A percentile compares a stretch with the other conserved stretches of the same genome.
phyloP scores from a whole-genome alignment of 768 basidiomycete genomes.

The Zangia roseola region DNA sequence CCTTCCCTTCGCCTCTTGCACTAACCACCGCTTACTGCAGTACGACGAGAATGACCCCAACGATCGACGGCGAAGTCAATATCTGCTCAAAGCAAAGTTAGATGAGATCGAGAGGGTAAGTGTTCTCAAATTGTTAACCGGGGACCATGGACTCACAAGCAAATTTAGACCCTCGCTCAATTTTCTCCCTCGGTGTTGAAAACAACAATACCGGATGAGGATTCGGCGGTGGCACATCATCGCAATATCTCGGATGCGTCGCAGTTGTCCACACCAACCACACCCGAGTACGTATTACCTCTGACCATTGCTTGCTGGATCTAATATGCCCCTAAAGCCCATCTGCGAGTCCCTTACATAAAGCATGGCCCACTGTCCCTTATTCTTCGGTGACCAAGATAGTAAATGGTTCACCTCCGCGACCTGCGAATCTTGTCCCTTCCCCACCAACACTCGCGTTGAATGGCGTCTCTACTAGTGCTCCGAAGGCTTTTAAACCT shows the following conservation, averaged over 20 bases:
- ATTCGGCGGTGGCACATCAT: slow-evolving; percentile 20
- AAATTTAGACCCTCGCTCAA: slow-evolving; percentile 55
- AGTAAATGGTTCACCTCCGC: slow-evolving; percentile 20
- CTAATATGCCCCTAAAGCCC: slow-evolving; percentile 11
- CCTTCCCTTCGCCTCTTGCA: background rate
- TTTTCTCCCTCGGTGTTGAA: slow-evolving; percentile 55
- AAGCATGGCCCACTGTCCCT: slow-evolving; percentile 46
- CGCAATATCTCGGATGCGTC: slow-evolving; percentile 14
- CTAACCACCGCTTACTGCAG: slow-evolving; percentile 35
- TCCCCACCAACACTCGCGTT: slow-evolving; percentile 64
- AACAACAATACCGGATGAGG: slow-evolving; percentile 20
- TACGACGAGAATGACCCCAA: slow-evolving; percentile 71
- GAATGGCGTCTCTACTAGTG: slow-evolving; percentile 65
- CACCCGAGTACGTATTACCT: slow-evolving; percentile 22
- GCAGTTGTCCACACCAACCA: slow-evolving; percentile 6
- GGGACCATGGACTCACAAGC: slow-evolving; percentile 8
- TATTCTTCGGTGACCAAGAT: slow-evolving; percentile 35
- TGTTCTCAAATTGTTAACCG: slow-evolving; percentile 7
- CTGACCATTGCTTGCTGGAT: slow-evolving; percentile 4
- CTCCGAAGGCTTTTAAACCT: slow-evolving; percentile 48
- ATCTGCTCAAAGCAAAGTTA: slow-evolving; percentile 68
- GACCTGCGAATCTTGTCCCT: slow-evolving; percentile 33
- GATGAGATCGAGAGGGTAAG: slow-evolving; percentile 77
- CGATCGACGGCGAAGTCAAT: slow-evolving; percentile 73
- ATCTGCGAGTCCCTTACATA: slow-evolving; percentile 11